Percentiles rank a stretch among this genome's conserved stretches.
phyloP scores from a whole-genome alignment of 495 filamentous ascomycete genomes.

The Mytilinidion resinicola region DNA sequence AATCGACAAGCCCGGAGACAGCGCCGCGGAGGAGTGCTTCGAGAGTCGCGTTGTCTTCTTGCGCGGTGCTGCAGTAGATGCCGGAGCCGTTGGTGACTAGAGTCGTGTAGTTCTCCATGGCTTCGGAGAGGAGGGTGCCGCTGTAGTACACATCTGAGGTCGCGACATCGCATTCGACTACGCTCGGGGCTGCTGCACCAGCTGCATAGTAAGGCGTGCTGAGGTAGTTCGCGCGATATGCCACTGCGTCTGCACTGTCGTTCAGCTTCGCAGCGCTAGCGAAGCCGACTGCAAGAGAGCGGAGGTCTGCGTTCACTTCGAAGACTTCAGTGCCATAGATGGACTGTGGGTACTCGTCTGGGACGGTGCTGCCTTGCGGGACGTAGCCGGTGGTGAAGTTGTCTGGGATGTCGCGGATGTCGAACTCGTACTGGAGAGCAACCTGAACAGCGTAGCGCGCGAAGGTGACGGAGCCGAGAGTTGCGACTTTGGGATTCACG shows the following conservation, averaged over 20 bases:
- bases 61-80: constrained; percentile 62
- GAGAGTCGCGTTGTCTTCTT: constrained; percentile 70
- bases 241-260: constrained; percentile 46
- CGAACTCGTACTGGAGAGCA: constrained; percentile 68
- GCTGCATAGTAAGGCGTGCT: constrained; percentile 39
- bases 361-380: constrained; percentile 48
- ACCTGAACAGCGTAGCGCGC: constrained; percentile 64
- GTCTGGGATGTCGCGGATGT: constrained; percentile 59
- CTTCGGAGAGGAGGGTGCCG: constrained; percentile 53
- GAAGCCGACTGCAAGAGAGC: constrained; percentile 49
- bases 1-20: constrained; percentile 52
- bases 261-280: constrained; percentile 51
- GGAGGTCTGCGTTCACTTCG: constrained; percentile 60
- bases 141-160: constrained; percentile 70
- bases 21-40: constrained; percentile 60
- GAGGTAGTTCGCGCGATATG: constrained; percentile 55
- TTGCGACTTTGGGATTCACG: constrained; percentile 60
- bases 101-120: constrained; percentile 59
- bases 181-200: constrained; percentile 47
- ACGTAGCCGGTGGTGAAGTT: constrained; percentile 65
- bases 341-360: constrained; percentile 53
- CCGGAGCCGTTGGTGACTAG: constrained; percentile 63
- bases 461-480: constrained; percentile 58
- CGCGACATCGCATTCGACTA: constrained; percentile 61
- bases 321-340: constrained; percentile 76